Base-by-base conservation (phyloP, 2,329 filamentous ascomycete genomes). In the Fusarium pilosicola region DNA sequence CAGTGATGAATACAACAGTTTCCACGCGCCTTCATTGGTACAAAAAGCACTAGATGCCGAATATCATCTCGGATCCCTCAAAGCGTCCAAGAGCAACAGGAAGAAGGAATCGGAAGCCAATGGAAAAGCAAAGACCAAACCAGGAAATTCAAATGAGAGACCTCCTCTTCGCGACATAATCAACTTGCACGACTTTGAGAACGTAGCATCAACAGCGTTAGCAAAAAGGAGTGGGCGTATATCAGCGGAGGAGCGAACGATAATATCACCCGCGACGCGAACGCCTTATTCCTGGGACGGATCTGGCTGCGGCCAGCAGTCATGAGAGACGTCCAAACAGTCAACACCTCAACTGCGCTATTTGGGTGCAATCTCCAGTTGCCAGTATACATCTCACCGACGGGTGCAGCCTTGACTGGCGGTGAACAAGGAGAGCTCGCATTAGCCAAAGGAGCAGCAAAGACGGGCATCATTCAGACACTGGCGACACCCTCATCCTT, bases 401-500 rank as follows among this genome's bases (percentile, higher is more conserved):
- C 74, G 3, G 78, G 73, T 3, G 65, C 67, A 1, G 77, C 56
- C 6, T 68, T 64, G 22, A 67, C 62, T 6, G 75, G 70, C 0
- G 68, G 72, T 1, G 54, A 68, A 10, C 70, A 77, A 30, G 76
- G 76, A 11, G 74, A 78, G 9, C 24, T 77, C 8, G 69, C 74
- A 13, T 26, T 76, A 3, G 75, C 74, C 13, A 59, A 51, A 30
- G 76, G 57, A 34, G 75, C 75, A 15, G 62, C 52, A 58, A 81
- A 76, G 6, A 81, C 85, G 20, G 86, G 88, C 1, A 85, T 91
- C 12, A 86, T 90, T 36, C 89, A 91, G 75, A 88, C 87, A 57
- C 83, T 93, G 48, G 90, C 88, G 22, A 92, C 90, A 18, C 89
- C 88, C 57, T 89, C 90, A 3, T 89, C 88, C 2, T 92, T 86